A percentile compares a stretch with the other conserved stretches of the same genome.
Conservation (phyloP, 1,284 basidiomycete species). For the Ceratorhiza oryzae-sativae region DNA sequence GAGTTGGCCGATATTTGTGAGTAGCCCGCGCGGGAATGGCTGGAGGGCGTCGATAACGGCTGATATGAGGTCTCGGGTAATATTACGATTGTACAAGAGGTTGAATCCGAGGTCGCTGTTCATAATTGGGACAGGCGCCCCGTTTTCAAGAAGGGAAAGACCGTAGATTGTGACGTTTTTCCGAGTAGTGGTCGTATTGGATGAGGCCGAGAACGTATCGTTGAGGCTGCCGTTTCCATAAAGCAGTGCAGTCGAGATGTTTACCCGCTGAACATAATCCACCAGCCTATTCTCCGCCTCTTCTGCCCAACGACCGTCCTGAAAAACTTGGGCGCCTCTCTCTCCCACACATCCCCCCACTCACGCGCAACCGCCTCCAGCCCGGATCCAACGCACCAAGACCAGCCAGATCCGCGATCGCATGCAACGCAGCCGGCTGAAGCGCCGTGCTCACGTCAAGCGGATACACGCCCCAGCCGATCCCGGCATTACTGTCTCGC, state of each 20-base stretch:
- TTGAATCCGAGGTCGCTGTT: slow-evolving; percentile 52
- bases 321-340: slow-evolving; percentile 54
- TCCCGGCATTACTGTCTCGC: slow-evolving; percentile 59
- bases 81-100: slow-evolving; percentile 49
- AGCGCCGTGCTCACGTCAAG: slow-evolving; percentile 60
- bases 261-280: slow-evolving; percentile 54
- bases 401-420: slow-evolving; percentile 52
- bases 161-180: slow-evolving; percentile 45
- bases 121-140: slow-evolving; percentile 47
- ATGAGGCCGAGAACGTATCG: slow-evolving; percentile 21
- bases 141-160: slow-evolving; percentile 46
- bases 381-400: slow-evolving; percentile 51
- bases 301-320: slow-evolving; percentile 51
- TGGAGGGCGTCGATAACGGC: slow-evolving; percentile 51
- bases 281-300: slow-evolving; percentile 51
- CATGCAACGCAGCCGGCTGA: slow-evolving; percentile 58
- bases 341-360: slow-evolving; percentile 55
- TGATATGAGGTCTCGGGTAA: slow-evolving; percentile 47
- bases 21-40: slow-evolving; percentile 52
- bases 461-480: slow-evolving; percentile 58
- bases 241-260: slow-evolving; percentile 51
- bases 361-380: slow-evolving; percentile 49
- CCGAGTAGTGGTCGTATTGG: not conserved
- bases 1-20: slow-evolving; percentile 53
- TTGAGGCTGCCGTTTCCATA: slow-evolving; percentile 45